Conservation (phyloP, 768 basidiomycete genomes). For the Melanogaster broomeanus region DNA sequence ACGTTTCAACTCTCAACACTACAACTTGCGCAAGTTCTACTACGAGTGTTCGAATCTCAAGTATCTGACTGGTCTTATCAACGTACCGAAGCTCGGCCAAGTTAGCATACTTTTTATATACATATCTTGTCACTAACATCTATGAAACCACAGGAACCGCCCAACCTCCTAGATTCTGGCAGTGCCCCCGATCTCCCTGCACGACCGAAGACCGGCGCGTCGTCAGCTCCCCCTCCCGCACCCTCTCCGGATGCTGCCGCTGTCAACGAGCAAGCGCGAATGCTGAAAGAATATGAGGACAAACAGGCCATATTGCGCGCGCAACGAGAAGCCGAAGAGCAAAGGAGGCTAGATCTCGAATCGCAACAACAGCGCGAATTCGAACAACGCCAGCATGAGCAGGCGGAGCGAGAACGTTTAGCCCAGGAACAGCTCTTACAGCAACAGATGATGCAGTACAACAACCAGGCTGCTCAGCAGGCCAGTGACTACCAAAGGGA, state of each 20-base stretch:
- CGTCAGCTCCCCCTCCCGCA: conserved; percentile 68
- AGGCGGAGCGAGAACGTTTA: conserved; percentile 82
- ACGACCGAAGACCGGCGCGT: conserved; percentile 58
- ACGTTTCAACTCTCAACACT: conserved; percentile 89
- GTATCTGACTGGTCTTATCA: conserved; percentile 95
- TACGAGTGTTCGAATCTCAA: conserved; percentile 99
- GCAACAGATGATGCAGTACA: conserved; percentile 80
- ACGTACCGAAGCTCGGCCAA: conserved; percentile 95
- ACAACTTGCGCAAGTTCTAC: conserved; percentile 94
- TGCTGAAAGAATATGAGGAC: conserved; percentile 96
- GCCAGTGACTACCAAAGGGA: conserved; percentile 86
- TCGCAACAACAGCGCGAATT: conserved; percentile 84
- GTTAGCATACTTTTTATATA: conserved; percentile 37
- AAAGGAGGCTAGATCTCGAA: conserved; percentile 73
- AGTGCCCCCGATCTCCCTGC: conserved; percentile 86
- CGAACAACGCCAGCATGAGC: conserved; percentile 83
- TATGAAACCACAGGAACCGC: conserved; percentile 71
- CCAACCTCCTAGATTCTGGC: conserved; percentile 86
- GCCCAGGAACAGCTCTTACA: conserved; percentile 90
- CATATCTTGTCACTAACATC: background rate
- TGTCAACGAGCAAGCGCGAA: conserved; percentile 87
- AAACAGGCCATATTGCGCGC: conserved; percentile 88
- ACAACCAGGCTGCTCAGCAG: conserved; percentile 75
- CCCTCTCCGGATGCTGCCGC: conserved; percentile 70
- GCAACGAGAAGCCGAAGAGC: conserved; percentile 82